These are phyloP conservation scores for Aaosphaeria arxii DNA, from an alignment of 2,329 filamentous ascomycete species.

Conservation along the genomic window DNA sequence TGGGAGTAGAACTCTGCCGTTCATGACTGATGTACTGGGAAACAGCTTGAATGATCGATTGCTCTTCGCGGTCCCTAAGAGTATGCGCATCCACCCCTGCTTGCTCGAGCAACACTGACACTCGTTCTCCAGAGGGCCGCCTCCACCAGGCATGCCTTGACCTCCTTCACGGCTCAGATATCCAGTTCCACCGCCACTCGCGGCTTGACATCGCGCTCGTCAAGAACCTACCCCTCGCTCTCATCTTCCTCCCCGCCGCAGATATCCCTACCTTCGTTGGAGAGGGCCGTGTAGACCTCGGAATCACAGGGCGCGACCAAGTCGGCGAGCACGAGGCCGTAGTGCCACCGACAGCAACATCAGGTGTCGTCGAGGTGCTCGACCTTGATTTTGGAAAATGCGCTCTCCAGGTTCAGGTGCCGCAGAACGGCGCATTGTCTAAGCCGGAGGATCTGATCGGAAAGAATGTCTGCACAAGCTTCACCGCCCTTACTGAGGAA, in stretches of 20 bases:
- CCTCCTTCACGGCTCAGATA: conserved; percentile 88
- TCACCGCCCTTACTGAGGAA: conserved; percentile 75
- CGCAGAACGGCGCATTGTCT: conserved; percentile 72
- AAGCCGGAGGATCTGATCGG: conserved; percentile 78
- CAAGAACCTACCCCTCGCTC: conserved; percentile 92
- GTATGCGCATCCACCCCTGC: conserved; percentile 54
- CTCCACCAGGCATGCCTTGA: conserved; percentile 85
- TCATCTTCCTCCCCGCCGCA: conserved; percentile 93
- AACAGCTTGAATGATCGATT: conserved; percentile 84
- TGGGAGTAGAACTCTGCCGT: conserved; percentile 33
- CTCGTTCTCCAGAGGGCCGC: conserved; percentile 71
- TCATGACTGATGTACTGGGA: conserved; percentile 38
- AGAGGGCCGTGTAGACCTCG: conserved; percentile 87
- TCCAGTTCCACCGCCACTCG: conserved; percentile 93
- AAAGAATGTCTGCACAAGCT: conserved; percentile 93
- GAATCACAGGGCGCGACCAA: conserved; percentile 92
- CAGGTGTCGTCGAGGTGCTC: conserved; percentile 76
- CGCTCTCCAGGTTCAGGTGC: conserved; percentile 95
- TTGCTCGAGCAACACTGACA: not conserved
- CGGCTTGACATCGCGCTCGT: conserved; percentile 96
- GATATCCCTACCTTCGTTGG: conserved; percentile 98
- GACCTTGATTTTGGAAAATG: conserved; percentile 88
- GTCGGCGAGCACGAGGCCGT: conserved; percentile 83
- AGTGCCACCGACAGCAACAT: conserved; percentile 44
- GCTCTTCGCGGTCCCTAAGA: conserved; percentile 97